These are phyloP conservation scores for Wickerhamomyces hampshirensis DNA, from an alignment of 805 yeast species.

Conservation along the genomic window DNA sequence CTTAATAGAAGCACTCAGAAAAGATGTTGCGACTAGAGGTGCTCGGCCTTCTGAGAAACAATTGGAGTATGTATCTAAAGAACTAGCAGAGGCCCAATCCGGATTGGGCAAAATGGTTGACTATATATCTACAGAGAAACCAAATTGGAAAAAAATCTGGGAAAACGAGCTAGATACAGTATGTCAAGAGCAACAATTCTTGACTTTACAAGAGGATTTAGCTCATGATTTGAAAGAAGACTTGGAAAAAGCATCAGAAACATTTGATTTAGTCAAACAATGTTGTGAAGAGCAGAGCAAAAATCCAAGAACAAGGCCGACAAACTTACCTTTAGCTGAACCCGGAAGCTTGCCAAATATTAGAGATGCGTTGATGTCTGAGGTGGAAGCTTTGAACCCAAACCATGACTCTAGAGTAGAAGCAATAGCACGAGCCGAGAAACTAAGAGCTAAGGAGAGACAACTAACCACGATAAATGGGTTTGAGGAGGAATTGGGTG, in stretches of 20 bases:
- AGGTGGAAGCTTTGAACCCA: constrained; percentile 75
- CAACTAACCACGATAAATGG: constrained; percentile 51
- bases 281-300: constrained; percentile 77
- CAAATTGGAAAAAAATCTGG: constrained; percentile 89
- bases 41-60: constrained; percentile 77
- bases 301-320: constrained; percentile 38
- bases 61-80: constrained; percentile 58
- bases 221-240: constrained; percentile 78
- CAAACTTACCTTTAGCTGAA: constrained; percentile 42
- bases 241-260: constrained; percentile 71
- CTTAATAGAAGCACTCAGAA: constrained; percentile 78
- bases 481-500: constrained; percentile 81
- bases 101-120: constrained; percentile 50
- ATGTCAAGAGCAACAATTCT: constrained; percentile 90
- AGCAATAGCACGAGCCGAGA: constrained; percentile 87
- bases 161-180: constrained; percentile 85
- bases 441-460: constrained; percentile 66
- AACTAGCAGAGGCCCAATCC: constrained; percentile 52
- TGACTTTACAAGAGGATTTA: constrained; percentile 84
- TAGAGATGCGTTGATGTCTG: constrained; percentile 74
- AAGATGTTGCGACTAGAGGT: constrained; percentile 90
- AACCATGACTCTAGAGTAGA: constrained; percentile 81
- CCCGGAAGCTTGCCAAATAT: constrained; percentile 61
- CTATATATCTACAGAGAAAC: constrained; percentile 66
- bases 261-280: constrained; percentile 74